A percentile compares a stretch with the other conserved stretches of the same genome.
These are phyloP conservation scores for Mycosphaerelloides madeirae DNA, from an alignment of 2,329 filamentous ascomycete species.

Conservation along the genomic window DNA sequence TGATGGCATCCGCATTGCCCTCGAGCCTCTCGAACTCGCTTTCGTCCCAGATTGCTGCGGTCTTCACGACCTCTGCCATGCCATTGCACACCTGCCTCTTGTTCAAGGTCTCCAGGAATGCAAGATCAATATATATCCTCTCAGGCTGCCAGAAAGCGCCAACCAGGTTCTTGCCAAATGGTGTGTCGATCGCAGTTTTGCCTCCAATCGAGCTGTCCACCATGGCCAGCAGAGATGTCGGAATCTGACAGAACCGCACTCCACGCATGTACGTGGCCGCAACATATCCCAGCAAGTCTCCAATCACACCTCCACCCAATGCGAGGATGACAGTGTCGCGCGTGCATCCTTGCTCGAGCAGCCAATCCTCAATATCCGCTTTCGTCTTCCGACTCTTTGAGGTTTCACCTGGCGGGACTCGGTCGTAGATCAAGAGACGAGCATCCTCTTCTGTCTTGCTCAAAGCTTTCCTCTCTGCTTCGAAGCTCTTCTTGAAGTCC, in stretches of 20 bases:
- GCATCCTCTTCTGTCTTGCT: conserved; percentile 42
- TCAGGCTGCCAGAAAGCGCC: conserved; percentile 95
- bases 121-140: conserved; percentile 88
- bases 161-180: conserved; percentile 91
- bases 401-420: conserved; percentile 83
- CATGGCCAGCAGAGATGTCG: conserved; percentile 92
- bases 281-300: conserved; percentile 96
- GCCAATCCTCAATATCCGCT: conserved; percentile 95
- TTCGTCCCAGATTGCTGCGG: conserved; percentile 92
- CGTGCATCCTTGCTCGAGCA: conserved; percentile 86
- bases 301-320: conserved; percentile 91
- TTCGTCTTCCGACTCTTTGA: conserved; percentile 93
- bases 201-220: conserved; percentile 97
- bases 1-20: conserved; percentile 70
- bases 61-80: conserved; percentile 86
- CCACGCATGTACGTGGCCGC: conserved; percentile 98
- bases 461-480: conserved; percentile 36
- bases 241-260: conserved; percentile 92
- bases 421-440: conserved; percentile 79
- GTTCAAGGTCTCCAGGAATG: conserved; percentile 85
- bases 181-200: conserved; percentile 96
- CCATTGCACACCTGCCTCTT: conserved; percentile 94
- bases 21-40: conserved; percentile 80
- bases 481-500: conserved; percentile 66
- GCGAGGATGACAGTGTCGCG: conserved; percentile 93